Base-by-base conservation (phyloP, 2,329 filamentous ascomycete genomes). In the Periconia macrospinosa region DNA sequence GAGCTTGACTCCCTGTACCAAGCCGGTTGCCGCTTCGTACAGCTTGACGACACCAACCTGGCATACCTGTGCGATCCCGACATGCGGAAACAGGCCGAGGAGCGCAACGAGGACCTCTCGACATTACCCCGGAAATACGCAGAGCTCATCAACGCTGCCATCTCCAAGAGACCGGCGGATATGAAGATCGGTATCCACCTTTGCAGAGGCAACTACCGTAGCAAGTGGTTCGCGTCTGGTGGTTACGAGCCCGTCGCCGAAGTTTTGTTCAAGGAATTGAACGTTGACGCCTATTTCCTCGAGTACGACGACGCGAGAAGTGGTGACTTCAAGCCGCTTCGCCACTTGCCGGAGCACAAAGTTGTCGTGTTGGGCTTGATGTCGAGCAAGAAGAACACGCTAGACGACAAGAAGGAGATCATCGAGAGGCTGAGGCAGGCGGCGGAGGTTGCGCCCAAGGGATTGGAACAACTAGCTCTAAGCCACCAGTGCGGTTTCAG, bases 21-120 rank as follows among this genome's bases (percentile, higher is more conserved):
- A 30, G 81, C 81, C 1, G 82, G 82, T 7, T 81, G 79, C 67
- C 79, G 82, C 60, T 82, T 83, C 62, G 79, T 84, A 13, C 82
- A 84, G 71, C 76, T 84, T 49, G 82, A 84, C 67, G 82, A 84
- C 72, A 84, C 82, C 17, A 84, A 84, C 68, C 74, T 84, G n/a
- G 81, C 82, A 15, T 84, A 83, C 65, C 78, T 84, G 11, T 84
- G 82, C 71, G 82, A 84, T 63, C 77, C 77, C 30, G 75, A 79
- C 59, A 84, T 84, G 82, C 76, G 81, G 41, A 74, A 76, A 60
- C 78, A 79, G 59, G 81, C 81, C 46, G 80, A 79, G 58, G 68
- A 76, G 61, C 77, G 81, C 35, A 80, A 82, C 66, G 74, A 80
- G 54, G 79, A 82, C 62, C 74, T 81, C 47, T 73, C 76, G 47